These are phyloP conservation scores for Sonneratia caseolaris DNA, from an alignment of 345 rosid species.

Conservation along the genomic window DNA sequence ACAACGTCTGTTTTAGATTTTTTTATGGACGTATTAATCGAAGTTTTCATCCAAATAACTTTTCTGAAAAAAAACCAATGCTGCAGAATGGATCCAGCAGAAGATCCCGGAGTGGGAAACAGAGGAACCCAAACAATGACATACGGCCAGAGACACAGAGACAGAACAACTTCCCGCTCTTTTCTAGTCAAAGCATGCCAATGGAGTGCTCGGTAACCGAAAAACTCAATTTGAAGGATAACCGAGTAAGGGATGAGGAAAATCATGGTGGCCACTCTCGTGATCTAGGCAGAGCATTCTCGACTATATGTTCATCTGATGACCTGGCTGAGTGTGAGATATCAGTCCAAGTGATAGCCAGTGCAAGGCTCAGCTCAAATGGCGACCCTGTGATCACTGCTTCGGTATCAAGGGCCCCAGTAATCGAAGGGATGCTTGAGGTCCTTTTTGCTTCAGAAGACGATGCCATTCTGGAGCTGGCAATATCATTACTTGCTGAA, in stretches of 20 bases:
- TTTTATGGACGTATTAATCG: not conserved
- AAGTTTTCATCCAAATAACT: conserved; percentile 6
- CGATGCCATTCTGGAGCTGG: conserved; percentile 47
- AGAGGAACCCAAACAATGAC: conserved; percentile 11
- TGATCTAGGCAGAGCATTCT: conserved; percentile 32
- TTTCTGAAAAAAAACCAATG: not conserved
- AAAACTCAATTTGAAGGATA: conserved; percentile 10
- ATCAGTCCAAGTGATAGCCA: conserved; percentile 32
- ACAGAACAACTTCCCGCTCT: conserved; percentile 18
- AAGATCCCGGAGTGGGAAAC: conserved; percentile 18
- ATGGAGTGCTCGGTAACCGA: conserved; percentile 27
- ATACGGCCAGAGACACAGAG: conserved; percentile 18
- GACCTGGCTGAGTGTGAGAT: conserved; percentile 34
- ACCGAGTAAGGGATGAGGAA: conserved; percentile 11
- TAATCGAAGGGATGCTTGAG: conserved; percentile 44
- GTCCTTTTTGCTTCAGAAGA: conserved; percentile 40
- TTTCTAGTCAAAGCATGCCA: conserved; percentile 31
- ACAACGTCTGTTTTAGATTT: not conserved
- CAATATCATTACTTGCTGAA: conserved; percentile 43
- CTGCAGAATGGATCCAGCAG: conserved; percentile 13
- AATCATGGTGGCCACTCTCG: conserved; percentile 9
- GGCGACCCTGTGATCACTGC: conserved; percentile 26
- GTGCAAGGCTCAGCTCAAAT: conserved; percentile 37
- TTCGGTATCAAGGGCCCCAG: conserved; percentile 26
- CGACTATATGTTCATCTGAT: conserved; percentile 30